These are phyloP conservation scores for Chlamydomonas sp. DNA, from an alignment of 139 green algal genomes.

Conservation along the genomic window DNA sequence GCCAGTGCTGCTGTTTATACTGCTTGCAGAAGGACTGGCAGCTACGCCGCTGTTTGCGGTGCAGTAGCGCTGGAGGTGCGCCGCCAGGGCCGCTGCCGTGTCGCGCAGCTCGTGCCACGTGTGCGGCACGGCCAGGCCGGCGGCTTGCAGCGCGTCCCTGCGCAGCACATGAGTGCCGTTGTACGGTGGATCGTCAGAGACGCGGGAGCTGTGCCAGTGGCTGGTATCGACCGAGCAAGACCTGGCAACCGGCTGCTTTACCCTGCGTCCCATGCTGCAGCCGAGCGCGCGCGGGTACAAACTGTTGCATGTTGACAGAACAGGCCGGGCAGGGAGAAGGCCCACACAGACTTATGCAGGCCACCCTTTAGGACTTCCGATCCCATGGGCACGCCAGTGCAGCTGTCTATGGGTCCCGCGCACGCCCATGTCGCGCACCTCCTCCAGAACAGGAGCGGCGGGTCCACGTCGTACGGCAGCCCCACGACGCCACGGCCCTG, in stretches of 20 bases:
- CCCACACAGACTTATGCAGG: background rate
- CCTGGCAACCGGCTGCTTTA: too few relatives aligned
- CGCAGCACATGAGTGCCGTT: background rate
- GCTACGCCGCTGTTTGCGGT: background rate
- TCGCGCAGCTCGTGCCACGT: conserved; percentile 2
- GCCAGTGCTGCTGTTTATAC: background rate
- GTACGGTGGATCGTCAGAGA: background rate
- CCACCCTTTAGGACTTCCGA: background rate
- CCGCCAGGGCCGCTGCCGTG: background rate
- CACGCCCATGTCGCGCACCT: background rate
- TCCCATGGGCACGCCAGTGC: background rate
- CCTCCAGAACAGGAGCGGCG: conserved; percentile 21
- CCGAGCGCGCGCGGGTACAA: too few relatives aligned
- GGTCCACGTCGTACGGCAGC: conserved; percentile 26
- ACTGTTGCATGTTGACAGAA: background rate
- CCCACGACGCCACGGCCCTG: background rate
- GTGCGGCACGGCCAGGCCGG: background rate
- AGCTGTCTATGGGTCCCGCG: too few relatives aligned
- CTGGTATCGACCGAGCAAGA: background rate
- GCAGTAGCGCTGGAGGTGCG: background rate
- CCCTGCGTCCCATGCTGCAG: too few relatives aligned
- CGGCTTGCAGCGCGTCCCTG: background rate
- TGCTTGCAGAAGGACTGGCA: too few relatives aligned
- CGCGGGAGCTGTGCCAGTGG: background rate
- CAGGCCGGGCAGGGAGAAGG: background rate